phyloP scores from a whole-genome alignment of 2,329 filamentous ascomycete genomes.

The Colletotrichum euphorbiae region DNA sequence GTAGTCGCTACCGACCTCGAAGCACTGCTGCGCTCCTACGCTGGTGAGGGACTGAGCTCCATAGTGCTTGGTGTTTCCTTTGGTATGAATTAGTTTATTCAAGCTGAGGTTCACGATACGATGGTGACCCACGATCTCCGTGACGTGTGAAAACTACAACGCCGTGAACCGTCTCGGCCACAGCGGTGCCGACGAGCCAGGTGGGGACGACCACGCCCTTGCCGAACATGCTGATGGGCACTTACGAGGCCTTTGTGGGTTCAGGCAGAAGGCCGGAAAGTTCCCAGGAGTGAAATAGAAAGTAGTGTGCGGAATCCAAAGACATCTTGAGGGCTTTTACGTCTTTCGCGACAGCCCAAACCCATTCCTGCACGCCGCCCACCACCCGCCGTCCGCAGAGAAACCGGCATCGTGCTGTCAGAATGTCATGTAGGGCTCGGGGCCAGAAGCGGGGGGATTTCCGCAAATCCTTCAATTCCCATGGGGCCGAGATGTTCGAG shows the following conservation, averaged over 20 bases:
- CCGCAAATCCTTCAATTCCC: conserved; percentile 4
- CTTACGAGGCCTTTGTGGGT: neutral
- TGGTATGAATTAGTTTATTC: neutral
- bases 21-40: conserved; percentile 50
- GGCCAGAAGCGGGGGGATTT: neutral
- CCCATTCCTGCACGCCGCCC: neutral
- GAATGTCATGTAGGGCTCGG: neutral
- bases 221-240: neutral
- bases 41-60: conserved; percentile 48
- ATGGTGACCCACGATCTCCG: conserved; percentile 47
- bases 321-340: neutral
- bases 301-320: neutral
- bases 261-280: neutral
- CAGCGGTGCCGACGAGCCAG: conserved; percentile 40
- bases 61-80: conserved; percentile 52
- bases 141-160: conserved; percentile 50
- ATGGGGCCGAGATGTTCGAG: conserved; percentile 24
- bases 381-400: neutral
- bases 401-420: neutral
- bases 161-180: conserved; percentile 50
- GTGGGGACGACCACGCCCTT: neutral
- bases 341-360: neutral
- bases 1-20: conserved; percentile 44
- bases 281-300: neutral
- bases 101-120: no score